These are phyloP conservation scores for Umbelopsis sp. DNA, from an alignment of 371 early-diverging fungal genomes.

Conservation along the genomic window DNA sequence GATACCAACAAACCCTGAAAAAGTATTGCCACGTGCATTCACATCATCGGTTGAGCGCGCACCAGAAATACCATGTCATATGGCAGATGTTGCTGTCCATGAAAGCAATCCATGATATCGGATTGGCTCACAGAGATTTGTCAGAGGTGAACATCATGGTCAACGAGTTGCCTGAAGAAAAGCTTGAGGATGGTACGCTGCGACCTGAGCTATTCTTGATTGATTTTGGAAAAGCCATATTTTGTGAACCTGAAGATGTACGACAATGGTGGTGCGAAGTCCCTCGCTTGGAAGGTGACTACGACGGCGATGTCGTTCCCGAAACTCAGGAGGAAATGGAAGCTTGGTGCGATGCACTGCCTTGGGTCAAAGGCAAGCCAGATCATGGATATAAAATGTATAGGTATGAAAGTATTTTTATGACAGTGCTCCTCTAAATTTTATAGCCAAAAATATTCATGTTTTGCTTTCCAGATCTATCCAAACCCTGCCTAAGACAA, in stretches of 20 bases:
- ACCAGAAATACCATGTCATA: slow-evolving; percentile 63
- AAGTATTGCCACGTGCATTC: slow-evolving; percentile 60
- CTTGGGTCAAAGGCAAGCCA: slow-evolving; percentile 55
- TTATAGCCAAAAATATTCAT: neutral
- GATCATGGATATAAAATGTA: slow-evolving; percentile 62
- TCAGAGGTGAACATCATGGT: slow-evolving; percentile 74
- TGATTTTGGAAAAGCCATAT: slow-evolving; percentile 66
- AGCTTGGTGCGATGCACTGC: slow-evolving; percentile 48
- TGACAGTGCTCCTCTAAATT: too few relatives aligned
- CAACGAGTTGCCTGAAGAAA: slow-evolving; percentile 44
- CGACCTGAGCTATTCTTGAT: slow-evolving; percentile 56
- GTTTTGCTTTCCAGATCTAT: slow-evolving; percentile 42
- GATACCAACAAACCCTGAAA: slow-evolving; percentile 60
- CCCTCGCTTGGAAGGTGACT: slow-evolving; percentile 31
- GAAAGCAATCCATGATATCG: slow-evolving; percentile 52
- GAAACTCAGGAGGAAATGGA: slow-evolving; percentile 43
- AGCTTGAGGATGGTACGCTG: slow-evolving; percentile 51
- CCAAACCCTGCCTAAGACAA: slow-evolving; percentile 59
- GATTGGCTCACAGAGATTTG: slow-evolving; percentile 66
- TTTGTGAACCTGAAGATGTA: slow-evolving; percentile 47
- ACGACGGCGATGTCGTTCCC: slow-evolving; percentile 44
- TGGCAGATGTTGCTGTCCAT: slow-evolving; percentile 60
- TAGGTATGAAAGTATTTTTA: slow-evolving; percentile 20
- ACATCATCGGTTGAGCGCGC: slow-evolving; percentile 52
- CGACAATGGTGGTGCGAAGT: slow-evolving; percentile 53